Conservation (phyloP, 1,284 basidiomycete species). For the Violaceomyces palustris region DNA sequence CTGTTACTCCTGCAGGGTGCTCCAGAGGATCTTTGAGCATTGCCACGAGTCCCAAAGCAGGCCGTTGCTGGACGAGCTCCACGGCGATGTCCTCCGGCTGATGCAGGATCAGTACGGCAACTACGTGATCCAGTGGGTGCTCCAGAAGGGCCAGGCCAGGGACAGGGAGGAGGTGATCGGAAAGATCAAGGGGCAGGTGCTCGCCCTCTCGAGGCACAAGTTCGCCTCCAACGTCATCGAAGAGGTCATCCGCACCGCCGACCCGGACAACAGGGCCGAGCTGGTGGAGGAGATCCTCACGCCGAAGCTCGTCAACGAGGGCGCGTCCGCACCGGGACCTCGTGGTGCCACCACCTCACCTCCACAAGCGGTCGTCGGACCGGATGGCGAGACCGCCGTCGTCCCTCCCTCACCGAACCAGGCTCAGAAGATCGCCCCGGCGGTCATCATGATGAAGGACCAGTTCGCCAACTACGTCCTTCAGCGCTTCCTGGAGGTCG, state of each 20-base stretch:
- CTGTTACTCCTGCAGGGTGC: constrained; percentile 88
- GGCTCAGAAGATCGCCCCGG: constrained; percentile 14
- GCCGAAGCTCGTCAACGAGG: constrained; percentile 37
- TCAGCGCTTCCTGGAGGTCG: constrained; percentile 48
- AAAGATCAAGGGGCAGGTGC: constrained; percentile 71
- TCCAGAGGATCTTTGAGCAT: constrained; percentile 87
- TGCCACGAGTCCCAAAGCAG: constrained; percentile 59
- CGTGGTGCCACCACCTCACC: neutral
- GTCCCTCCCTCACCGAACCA: neutral
- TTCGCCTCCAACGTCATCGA: constrained; percentile 97
- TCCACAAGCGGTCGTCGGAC: neutral
- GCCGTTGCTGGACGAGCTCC: constrained; percentile 77
- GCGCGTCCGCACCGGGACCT: constrained; percentile 60
- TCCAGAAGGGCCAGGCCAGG: constrained; percentile 69
- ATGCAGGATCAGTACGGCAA: constrained; percentile 61
- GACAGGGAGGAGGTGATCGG: constrained; percentile 69
- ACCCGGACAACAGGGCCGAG: constrained; percentile 61
- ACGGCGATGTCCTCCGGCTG: constrained; percentile 59
- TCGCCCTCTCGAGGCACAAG: constrained; percentile 68
- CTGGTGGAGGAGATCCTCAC: constrained; percentile 78
- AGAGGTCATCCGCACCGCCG: constrained; percentile 72
- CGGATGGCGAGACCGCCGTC: too few relatives aligned
- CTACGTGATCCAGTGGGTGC: constrained; percentile 90
- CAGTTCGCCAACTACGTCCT: constrained; percentile 66
- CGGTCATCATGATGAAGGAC: constrained; percentile 73